These are phyloP conservation scores for Diaporthe destruens DNA, from an alignment of 2,329 filamentous ascomycete species.

Conservation along the genomic window DNA sequence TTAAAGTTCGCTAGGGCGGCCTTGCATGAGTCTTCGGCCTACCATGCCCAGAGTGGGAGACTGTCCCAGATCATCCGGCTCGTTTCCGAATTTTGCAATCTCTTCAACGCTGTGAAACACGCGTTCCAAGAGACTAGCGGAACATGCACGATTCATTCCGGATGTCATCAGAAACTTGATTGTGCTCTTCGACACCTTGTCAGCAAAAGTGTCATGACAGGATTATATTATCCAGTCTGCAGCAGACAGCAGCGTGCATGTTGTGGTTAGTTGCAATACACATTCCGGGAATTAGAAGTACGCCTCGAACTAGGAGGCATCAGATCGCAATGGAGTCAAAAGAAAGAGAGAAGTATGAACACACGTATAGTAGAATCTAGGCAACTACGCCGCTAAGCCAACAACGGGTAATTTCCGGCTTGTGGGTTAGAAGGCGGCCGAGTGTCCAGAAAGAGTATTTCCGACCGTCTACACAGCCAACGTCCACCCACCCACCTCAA, in stretches of 20 bases:
- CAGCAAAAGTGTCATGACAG: background rate
- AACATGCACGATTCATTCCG: conserved; percentile 2
- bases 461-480: too few species aligned
- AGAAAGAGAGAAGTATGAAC: background rate
- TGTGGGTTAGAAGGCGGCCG: background rate
- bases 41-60: conserved; percentile 1
- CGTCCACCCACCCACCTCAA: too few species aligned
- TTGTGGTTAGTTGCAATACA: too few species aligned
- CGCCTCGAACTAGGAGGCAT: conserved; percentile 8
- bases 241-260: background rate
- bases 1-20: conserved; percentile 10
- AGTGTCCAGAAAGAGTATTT: background rate
- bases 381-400: conserved; percentile 17
- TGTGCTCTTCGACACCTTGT: too few species aligned
- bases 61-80: background rate
- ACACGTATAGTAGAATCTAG: conserved; percentile 1
- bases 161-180: background rate
- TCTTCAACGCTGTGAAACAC: conserved; percentile 1
- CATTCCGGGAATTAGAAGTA: too few species aligned
- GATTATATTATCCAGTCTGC: too few species aligned
- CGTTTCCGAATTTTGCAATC: background rate
- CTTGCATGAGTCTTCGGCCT: background rate
- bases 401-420: background rate
- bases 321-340: background rate
- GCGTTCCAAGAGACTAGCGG: conserved; percentile 6